A percentile compares a stretch with the other conserved stretches of the same genome.
These are phyloP conservation scores for Xylaria sp. DNA, from an alignment of 2,329 filamentous ascomycete genomes.

Conservation along the genomic window DNA sequence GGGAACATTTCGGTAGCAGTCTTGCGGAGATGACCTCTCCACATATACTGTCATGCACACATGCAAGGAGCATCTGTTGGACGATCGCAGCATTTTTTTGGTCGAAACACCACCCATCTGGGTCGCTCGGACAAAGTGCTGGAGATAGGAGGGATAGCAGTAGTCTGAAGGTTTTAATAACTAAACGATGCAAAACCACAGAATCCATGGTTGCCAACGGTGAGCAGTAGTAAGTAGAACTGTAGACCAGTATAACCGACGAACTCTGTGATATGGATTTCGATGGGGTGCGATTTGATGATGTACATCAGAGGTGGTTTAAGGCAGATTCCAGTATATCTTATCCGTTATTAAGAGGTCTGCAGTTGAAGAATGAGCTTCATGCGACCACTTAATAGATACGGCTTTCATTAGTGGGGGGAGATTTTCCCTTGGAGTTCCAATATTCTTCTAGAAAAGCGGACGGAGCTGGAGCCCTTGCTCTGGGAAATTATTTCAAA, in stretches of 20 bases:
- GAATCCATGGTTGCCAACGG: too few relatives aligned
- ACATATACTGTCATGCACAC: constrained; percentile 33
- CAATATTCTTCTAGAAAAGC: constrained; percentile 29
- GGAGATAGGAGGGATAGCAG: not conserved
- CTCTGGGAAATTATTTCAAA: constrained; percentile 31
- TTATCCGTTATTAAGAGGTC: not conserved
- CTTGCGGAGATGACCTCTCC: constrained; percentile 35
- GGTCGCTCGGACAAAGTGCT: not conserved
- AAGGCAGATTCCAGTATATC: not conserved
- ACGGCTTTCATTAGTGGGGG: constrained; percentile 10
- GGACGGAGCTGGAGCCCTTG: constrained; percentile 17
- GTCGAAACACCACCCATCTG: not conserved
- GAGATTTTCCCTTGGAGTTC: constrained; percentile 17
- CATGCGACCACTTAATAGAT: constrained; percentile 35
- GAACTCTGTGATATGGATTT: not conserved
- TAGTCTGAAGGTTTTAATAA: too few relatives aligned
- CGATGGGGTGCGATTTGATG: not conserved
- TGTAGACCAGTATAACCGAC: constrained; percentile 21
- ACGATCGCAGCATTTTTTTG: not conserved
- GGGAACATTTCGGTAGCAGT: constrained; percentile 20
- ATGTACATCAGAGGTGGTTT: not conserved
- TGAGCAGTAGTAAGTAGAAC: not conserved
- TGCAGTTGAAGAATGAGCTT: not conserved
- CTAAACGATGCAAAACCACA: too few relatives aligned
- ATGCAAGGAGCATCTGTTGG: constrained; percentile 1